Evolutionary conservation across 305 asterid species (phyloP), one percentile per base, ranked within the genome.

Genomic region (Stenogyne calaminthoides): DNA sequence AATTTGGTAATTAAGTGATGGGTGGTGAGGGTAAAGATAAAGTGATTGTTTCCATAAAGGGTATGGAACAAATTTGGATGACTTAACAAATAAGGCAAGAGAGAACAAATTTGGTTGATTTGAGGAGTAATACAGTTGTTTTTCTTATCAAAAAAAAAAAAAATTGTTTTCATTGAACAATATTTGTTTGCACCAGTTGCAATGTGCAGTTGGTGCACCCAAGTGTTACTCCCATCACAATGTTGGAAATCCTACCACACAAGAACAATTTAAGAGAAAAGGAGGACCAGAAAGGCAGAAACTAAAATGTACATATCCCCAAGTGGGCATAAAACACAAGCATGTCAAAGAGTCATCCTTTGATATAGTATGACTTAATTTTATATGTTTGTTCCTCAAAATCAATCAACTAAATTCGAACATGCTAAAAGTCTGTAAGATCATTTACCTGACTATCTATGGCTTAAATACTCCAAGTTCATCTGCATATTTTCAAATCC

Each of bases 381-480:
- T 65, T 51, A 55, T 69, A 73, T 55, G 47, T 67, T 74, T 15
- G 70, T 58, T 36, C 71, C 37, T 7, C 52, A 71, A 54, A 65
- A 65, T 6, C 14, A 65, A 27, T 39, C 61, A 39, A 65, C 70
- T 42, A 40, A 61, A 20, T 54, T 40, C 20, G 60, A 75, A 44
- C 56, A 32, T 4, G 1, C 34, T 19, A 75, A 15, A 37, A 54
- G 37, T 76, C 7, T 55, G 64, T 58, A 78, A 76, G 74, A 79
- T 76, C 56, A 64, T 56, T 51, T 88, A 95, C 99, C 98, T 95
- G 99, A 84, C 88, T 91, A 83, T 95, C 99, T 63, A 91, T 85
- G 65, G 99, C 87, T n/a, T 59, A 93, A 91, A 81, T 88, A 93
- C 83, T 95, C 99, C 98, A 95, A 85, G 87, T 95, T 95, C 99